A percentile compares a stretch with the other conserved stretches of the same genome.
Conservation (phyloP, 768 basidiomycete species). For the Lactifluus echinatus region DNA sequence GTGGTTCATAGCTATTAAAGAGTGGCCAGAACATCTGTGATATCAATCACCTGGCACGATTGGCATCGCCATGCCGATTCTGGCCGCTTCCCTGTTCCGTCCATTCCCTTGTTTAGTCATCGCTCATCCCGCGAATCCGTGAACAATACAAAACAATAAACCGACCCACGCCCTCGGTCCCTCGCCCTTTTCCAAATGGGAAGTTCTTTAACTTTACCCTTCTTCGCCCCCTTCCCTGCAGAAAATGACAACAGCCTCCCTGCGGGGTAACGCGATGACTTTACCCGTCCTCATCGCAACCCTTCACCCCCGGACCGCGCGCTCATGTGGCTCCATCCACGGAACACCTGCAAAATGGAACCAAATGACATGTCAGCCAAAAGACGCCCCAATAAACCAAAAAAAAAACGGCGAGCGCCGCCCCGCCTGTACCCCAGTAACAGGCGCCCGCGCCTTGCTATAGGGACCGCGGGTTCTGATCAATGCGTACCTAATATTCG, state of each 20-base stretch:
- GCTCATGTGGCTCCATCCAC: constrained; percentile 76
- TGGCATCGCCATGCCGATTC: not conserved
- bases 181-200: not conserved
- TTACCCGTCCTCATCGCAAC: not conserved
- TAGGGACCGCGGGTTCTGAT: not conserved
- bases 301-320: constrained; percentile 34
- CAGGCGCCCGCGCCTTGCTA: constrained; percentile 2
- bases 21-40: not conserved
- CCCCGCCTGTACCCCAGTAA: not conserved
- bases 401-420: constrained; percentile 3
- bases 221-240: not conserved
- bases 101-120: not conserved
- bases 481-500: constrained; percentile 43
- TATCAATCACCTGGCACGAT: not conserved
- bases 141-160: not conserved
- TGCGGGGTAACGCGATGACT: not conserved
- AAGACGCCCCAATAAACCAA: not conserved
- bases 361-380: not conserved
- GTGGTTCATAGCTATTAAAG: too few species aligned
- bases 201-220: not conserved
- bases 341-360: constrained; percentile 42
- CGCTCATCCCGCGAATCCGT: constrained; percentile 4
- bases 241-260: not conserved
- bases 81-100: not conserved
- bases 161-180: not conserved